Base-by-base conservation (phyloP, 306 rosid species). In the Pterocarpus macrocarpus region DNA sequence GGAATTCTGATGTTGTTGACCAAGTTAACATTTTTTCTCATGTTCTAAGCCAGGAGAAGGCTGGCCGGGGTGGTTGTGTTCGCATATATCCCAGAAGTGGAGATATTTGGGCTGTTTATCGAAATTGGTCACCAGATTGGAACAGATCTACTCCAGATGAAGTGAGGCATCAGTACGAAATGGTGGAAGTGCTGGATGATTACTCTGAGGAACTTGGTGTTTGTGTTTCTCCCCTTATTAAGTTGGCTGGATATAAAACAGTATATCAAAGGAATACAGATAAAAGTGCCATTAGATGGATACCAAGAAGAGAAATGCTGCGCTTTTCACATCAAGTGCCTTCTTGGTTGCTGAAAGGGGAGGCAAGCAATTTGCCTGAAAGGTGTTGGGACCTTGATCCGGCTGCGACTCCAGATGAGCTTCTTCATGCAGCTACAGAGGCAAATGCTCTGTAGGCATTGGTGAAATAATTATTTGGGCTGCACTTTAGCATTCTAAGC, bases 321-420 rank as follows among this genome's bases (percentile, higher is more conserved):
- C 89, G 98, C 61, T 94, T 96, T 88, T 96, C 99, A 0, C 99
- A 96, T 81, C 99, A 90, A 89, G 99, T 96, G 53, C 99, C 99
- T 2, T 89, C 98, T 17, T 92, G 94, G 92, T 82, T 86, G 79
- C 90, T 96, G 32, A 83, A 86, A 53, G 89, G 87, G 81, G 94
- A 88, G 71, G 86, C 85, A 39, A 57, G 69, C 69, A 77, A 89
- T 82, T 82, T 96, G 79, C 92, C 97, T 3, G 97, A 85, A 49
- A 87, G 85, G 75, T 92, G 97, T 75, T 96, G 98, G 98, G 99
- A 96, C 79, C 94, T 94, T 6, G 99, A 94, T 80, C 98, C 98
- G 0, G 99, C 99, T 43, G 99, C 99, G 58, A 96, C 97, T 71
- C 99, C 99, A 5, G 98, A 96, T 45, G 99, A 92, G 43, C 92